Percentiles rank a stretch among this genome's conserved stretches.
Conservation (phyloP, 495 filamentous ascomycete genomes). For the Aspergillus conjunctus region DNA sequence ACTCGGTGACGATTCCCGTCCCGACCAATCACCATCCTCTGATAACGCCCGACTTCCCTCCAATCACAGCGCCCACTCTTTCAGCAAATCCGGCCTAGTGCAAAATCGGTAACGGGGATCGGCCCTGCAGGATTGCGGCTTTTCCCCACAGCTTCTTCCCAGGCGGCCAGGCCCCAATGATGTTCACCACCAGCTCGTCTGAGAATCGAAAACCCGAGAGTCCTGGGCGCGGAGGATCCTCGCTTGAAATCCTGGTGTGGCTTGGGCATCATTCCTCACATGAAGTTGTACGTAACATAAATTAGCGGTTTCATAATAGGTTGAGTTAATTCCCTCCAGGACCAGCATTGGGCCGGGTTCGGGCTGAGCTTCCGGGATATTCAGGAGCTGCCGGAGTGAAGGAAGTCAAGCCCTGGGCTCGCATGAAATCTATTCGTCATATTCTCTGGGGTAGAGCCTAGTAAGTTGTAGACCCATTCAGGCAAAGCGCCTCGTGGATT, state of each 20-base stretch:
- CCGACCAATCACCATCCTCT: conserved; percentile 29
- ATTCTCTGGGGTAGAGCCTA: neutral
- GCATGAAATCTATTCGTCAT: neutral
- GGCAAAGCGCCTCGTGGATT: neutral
- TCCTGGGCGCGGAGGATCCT: neutral
- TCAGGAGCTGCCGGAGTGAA: too few species aligned
- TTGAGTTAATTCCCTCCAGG: neutral
- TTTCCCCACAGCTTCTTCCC: conserved; percentile 29
- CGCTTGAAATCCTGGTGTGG: neutral
- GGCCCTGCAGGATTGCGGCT: conserved; percentile 33
- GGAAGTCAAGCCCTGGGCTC: neutral
- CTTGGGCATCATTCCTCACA: conserved; percentile 7
- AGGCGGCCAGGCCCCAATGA: neutral
- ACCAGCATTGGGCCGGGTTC: neutral
- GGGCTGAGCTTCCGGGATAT: neutral
- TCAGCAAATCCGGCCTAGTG: conserved; percentile 28
- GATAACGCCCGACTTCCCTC: conserved; percentile 27
- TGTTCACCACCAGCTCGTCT: neutral
- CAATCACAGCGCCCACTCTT: conserved; percentile 26
- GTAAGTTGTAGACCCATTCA: neutral
- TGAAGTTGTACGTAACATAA: neutral
- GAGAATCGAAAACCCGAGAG: neutral
- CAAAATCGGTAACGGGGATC: conserved; percentile 34
- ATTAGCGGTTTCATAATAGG: neutral
- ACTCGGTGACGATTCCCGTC: neutral